These are phyloP conservation scores for Aspergillus aculeatus DNA, from an alignment of 2,329 filamentous ascomycete species.

Conservation along the genomic window DNA sequence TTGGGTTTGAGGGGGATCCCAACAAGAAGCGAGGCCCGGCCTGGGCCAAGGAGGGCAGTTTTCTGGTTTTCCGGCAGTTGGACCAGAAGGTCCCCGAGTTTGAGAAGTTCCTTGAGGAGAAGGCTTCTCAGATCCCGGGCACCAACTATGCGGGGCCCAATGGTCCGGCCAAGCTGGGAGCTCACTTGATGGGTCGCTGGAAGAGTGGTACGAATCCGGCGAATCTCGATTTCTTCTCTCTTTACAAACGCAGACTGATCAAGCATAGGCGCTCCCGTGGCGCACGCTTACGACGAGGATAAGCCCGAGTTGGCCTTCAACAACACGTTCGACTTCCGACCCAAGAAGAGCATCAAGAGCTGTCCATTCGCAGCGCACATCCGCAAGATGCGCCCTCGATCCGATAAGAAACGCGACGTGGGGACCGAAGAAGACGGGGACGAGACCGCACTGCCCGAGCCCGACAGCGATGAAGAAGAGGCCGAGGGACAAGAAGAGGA, in stretches of 20 bases:
- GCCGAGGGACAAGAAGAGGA: constrained; percentile 7
- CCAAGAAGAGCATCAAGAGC: constrained; percentile 28
- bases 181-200: constrained; percentile 48
- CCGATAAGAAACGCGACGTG: constrained; percentile 26
- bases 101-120: constrained; percentile 38
- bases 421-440: constrained; percentile 11
- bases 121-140: constrained; percentile 20
- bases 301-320: constrained; percentile 34
- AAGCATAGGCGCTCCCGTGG: constrained; percentile 34
- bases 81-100: constrained; percentile 48
- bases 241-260: background rate
- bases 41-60: constrained; percentile 48
- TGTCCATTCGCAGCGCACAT: constrained; percentile 51
- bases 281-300: constrained; percentile 31
- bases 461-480: background rate
- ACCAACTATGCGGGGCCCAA: constrained; percentile 1
- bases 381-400: constrained; percentile 49
- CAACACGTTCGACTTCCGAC: constrained; percentile 42
- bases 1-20: constrained; percentile 24
- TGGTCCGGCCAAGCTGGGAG: constrained; percentile 36
- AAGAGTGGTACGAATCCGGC: constrained; percentile 32
- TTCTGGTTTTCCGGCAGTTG: constrained; percentile 46
- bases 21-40: constrained; percentile 25
- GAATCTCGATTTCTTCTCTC: background rate
- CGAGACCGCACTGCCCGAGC: constrained; percentile 1